phyloP scores from a whole-genome alignment of 257 asterid genomes.

The Ajuga chamaepitys region DNA sequence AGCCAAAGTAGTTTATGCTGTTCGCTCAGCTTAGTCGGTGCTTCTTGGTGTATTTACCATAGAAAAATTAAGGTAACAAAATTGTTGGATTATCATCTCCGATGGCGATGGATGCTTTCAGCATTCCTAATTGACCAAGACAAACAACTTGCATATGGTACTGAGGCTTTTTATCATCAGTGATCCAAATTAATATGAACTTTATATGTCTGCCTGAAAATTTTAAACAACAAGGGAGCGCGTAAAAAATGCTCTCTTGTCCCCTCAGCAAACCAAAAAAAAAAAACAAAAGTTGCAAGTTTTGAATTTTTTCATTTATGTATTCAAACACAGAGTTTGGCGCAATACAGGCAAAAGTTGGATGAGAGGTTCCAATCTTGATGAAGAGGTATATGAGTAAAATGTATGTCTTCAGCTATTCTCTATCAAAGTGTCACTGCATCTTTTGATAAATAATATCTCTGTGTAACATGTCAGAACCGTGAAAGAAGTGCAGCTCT shows the following conservation, averaged over 20 bases:
- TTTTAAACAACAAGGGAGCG: no score
- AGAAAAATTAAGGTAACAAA: not conserved
- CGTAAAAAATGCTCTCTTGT: no score
- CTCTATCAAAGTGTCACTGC: not conserved
- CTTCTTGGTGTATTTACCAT: not conserved
- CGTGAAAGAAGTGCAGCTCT: not conserved
- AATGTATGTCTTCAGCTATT: not conserved
- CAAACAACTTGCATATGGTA: not conserved
- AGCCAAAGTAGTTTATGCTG: not conserved
- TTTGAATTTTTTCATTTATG: not conserved
- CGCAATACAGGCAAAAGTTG: constrained; percentile 78
- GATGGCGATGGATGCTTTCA: not conserved
- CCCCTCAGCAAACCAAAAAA: no score
- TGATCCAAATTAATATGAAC: not conserved
- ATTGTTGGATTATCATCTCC: not conserved
- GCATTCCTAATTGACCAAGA: not conserved
- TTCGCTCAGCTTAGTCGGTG: not conserved
- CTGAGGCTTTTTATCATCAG: not conserved
- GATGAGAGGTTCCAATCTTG: constrained; percentile 56
- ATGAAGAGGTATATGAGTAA: constrained; percentile 9
- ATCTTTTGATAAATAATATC: not conserved
- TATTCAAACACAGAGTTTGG: constrained; percentile 56
- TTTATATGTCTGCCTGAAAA: not conserved
- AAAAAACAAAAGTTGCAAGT: not conserved
- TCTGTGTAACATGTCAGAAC: not conserved